Evolutionary conservation across 306 rosid species (phyloP), one percentile per base, ranked within the genome.

Genomic region (Citrullus colocynthis): DNA sequence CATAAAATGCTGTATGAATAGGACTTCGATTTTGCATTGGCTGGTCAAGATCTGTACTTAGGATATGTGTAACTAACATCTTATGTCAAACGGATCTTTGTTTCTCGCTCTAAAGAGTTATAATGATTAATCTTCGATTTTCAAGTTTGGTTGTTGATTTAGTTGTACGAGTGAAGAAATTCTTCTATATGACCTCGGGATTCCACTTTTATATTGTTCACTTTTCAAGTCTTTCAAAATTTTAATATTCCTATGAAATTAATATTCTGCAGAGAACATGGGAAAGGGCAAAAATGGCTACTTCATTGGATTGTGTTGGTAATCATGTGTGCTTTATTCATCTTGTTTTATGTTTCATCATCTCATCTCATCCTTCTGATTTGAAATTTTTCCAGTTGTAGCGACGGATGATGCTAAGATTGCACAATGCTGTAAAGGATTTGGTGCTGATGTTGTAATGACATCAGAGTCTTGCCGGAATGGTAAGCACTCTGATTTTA

Each of bases 371-470:
- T 63, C 17, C 79, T 76, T 41, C 44, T 71, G 30, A 51, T 48
- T 57, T 75, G 77, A 32, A 73, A 84, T 80, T 30, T 62, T 84
- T 11, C 64, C 78, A 95, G 98, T 95, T 85, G 97, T 95, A 85
- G 98, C 97, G 16, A 95, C 98, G 7, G 98, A 95, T 79, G 96
- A 92, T 63, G 93, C 90, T 73, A 89, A 70, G 86, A 95, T 95
- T 85, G 97, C 91, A 74, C 86, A 90, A 32, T 95, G 98, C 89
- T 95, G 98, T 81, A 85, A 80, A 80, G 83, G 86, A 60, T 95
- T 95, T 67, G 98, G 98, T 58, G 97, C 98, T 44, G 91, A 90
- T 82, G 97, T 95, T 71, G 82, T 95, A 81, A 95, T 95, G 98
- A 95, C 98, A 37, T 88, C 98, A 54, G 96, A 86, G 79, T 89